Evolutionary conservation across 2,329 filamentous ascomycete genomes (phyloP).

Genomic region (Ophiostoma montium): DNA sequence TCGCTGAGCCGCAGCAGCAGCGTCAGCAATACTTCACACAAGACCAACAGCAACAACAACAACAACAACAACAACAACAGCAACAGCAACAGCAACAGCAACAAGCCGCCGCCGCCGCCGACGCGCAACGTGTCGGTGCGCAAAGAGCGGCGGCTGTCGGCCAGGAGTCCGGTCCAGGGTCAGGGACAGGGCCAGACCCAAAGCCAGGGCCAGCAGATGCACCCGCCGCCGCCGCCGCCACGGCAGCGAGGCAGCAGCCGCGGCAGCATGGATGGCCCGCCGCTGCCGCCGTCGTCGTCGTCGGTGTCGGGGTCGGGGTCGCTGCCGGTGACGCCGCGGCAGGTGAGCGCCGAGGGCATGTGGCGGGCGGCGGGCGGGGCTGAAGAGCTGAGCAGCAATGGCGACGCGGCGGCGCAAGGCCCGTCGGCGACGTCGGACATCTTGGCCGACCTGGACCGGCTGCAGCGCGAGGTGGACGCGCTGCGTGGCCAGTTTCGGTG

Average conservation of each 20-base stretch:
- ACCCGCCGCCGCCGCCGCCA: constrained; percentile 36
- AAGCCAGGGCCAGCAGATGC: constrained; percentile 13
- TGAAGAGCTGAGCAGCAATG: constrained; percentile 13
- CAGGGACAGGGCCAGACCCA: too few species aligned
- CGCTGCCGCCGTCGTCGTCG: constrained; percentile 18
- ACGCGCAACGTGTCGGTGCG: constrained; percentile 20
- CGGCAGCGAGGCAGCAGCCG: constrained; percentile 33
- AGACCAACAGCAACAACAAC: background rate
- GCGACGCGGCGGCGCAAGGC: background rate
- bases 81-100: constrained; percentile 5
- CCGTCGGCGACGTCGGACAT: constrained; percentile 37
- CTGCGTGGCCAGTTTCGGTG: constrained; percentile 19
- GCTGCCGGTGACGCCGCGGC: constrained; percentile 16
- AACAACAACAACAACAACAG: background rate
- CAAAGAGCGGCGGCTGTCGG: constrained; percentile 26
- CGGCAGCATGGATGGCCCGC: constrained; percentile 24
- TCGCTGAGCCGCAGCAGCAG: constrained; percentile 10
- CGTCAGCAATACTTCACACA: constrained; percentile 9
- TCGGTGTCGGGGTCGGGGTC: constrained; percentile 5
- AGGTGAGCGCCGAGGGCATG: constrained; percentile 20
- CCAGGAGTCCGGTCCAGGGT: too few species aligned
- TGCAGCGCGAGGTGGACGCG: constrained; percentile 66
- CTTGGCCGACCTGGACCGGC: constrained; percentile 53
- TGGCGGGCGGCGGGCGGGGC: constrained; percentile 9
- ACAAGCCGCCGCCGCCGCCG: constrained; percentile 24